Evolutionary conservation across 1,284 basidiomycete species (phyloP), one percentile per base, ranked within the genome.

Genomic region (Polyporus tsugae): DNA sequence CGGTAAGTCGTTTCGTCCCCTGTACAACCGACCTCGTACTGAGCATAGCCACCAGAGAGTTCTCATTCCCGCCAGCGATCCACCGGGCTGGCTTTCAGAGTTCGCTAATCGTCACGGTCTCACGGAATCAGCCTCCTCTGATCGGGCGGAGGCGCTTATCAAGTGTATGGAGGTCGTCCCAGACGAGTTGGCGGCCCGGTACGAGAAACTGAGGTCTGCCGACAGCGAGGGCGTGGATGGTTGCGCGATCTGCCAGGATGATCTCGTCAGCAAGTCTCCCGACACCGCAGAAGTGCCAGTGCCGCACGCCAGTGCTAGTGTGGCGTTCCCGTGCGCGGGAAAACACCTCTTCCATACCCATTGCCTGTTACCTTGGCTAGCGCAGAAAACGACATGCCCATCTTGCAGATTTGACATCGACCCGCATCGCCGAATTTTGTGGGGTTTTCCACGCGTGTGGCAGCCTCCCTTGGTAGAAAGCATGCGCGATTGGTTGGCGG

Each of bases 391-490:
- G 10, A 79, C 78, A 1, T 79, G 78, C 52, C 78, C 78, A 4
- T 72, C 78, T 17, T 79, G 78, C 67, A 65, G 78, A 35, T 79
- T 77, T 49, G 78, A 79, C 59, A 74, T 79, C 49, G 78, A 78
- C 58, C 78, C 78, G 0, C 64, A 74, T 19, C 65, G 75, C 33
- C 66, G 63, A 39, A 13, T 62, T 6, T 49, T 62, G 11, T 68
- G 33, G 44, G 65, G 52, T 38, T 59, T 57, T 13, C 35, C 22
- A 36, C 64, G 68, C 42, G 58, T 62, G 55, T 79, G 78, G 78
- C 68, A 65, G n/a, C 73, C 76, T 10, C 78, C 78, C 5, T 57
- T 68, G 17, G 71, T 69, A 2, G 64, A 70, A 55, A 65, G 66
- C 7, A 69, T 79, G 55, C 53, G 52, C 35, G 68, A 74, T 10